These are phyloP conservation scores for Coniochaeta hoffmannii DNA, from an alignment of 2,329 filamentous ascomycete species.

Conservation along the genomic window DNA sequence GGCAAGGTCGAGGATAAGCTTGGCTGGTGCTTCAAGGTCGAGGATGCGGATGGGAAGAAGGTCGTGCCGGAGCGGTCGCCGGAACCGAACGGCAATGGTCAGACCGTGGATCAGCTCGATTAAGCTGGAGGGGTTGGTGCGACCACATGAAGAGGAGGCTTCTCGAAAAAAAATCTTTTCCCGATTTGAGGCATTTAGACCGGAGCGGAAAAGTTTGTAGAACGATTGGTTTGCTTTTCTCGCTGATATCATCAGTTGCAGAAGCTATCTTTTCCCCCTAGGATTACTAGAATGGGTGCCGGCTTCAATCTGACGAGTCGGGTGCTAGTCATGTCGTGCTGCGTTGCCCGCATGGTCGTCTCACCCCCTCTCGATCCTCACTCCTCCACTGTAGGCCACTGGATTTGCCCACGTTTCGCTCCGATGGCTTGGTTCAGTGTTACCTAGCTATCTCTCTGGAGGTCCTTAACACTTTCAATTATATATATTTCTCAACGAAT, in stretches of 20 bases:
- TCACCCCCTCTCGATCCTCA: background rate
- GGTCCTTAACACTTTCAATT: background rate
- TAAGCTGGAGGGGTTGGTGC: constrained; percentile 6
- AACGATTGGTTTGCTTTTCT: too few relatives aligned
- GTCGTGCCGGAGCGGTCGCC: constrained; percentile 21
- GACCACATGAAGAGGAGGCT: too few relatives aligned
- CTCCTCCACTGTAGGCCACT: background rate
- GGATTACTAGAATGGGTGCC: background rate
- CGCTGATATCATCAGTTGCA: too few relatives aligned
- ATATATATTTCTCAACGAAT: background rate
- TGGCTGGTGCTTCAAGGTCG: constrained; percentile 57
- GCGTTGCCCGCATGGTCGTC: background rate
- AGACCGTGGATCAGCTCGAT: constrained; percentile 29
- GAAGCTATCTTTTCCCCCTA: too few relatives aligned
- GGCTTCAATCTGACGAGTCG: background rate
- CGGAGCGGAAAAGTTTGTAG: too few relatives aligned
- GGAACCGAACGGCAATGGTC: constrained; percentile 12
- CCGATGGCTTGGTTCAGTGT: background rate
- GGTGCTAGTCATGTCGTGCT: background rate
- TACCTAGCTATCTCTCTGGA: background rate
- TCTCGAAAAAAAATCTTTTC: too few relatives aligned
- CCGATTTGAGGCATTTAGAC: too few relatives aligned
- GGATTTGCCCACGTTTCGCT: background rate
- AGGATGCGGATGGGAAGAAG: constrained; percentile 34
- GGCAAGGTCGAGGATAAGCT: constrained; percentile 72